These are phyloP conservation scores for Thermomucor indicae-seudaticae DNA, from an alignment of 371 early-diverging fungal genomes.

Conservation along the genomic window DNA sequence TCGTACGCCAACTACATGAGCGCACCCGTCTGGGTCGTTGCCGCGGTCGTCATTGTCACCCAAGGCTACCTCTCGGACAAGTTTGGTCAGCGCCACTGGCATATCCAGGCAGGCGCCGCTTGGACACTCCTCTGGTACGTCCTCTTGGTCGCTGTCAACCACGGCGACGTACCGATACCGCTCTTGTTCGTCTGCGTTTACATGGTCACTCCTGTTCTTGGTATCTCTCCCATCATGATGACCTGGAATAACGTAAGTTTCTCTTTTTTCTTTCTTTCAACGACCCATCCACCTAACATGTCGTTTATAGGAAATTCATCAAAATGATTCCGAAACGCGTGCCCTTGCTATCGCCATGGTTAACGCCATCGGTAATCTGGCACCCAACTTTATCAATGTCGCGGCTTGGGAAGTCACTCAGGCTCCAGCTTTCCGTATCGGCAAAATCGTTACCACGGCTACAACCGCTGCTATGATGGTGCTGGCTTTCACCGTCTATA, in stretches of 20 bases:
- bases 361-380: constrained; percentile 38
- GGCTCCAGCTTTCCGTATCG: constrained; percentile 17
- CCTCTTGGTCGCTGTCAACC: constrained; percentile 51
- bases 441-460: constrained; percentile 34
- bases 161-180: constrained; percentile 22
- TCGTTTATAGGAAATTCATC: constrained; percentile 24
- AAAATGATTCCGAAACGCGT: constrained; percentile 26
- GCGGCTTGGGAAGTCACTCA: constrained; percentile 24
- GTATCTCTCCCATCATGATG: constrained; percentile 34
- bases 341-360: constrained; percentile 42
- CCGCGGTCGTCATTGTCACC: constrained; percentile 32
- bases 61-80: constrained; percentile 39
- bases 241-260: constrained; percentile 40
- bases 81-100: constrained; percentile 30
- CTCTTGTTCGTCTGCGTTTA: constrained; percentile 31
- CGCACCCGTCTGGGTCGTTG: constrained; percentile 40
- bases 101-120: constrained; percentile 29
- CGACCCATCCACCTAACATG: too few relatives aligned
- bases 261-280: too few relatives aligned
- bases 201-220: constrained; percentile 28
- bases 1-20: constrained; percentile 43
- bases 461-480: constrained; percentile 27
- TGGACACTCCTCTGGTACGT: constrained; percentile 44
- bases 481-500: constrained; percentile 13
- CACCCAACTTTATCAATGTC: constrained; percentile 37